These are phyloP conservation scores for Choiromyces venosus DNA, from an alignment of 495 filamentous ascomycete genomes.

Conservation along the genomic window DNA sequence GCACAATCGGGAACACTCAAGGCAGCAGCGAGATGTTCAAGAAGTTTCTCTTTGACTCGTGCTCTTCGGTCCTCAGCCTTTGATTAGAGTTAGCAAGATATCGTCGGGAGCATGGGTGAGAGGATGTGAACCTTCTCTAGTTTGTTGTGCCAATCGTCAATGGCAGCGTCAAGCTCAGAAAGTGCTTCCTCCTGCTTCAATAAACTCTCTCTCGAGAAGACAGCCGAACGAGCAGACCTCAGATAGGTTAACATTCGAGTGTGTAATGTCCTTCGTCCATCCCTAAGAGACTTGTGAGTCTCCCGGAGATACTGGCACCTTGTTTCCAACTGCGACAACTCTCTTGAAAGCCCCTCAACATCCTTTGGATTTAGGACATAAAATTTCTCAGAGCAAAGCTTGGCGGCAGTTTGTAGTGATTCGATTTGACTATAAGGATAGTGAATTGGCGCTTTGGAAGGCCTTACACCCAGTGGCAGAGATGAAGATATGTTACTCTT, in stretches of 20 bases:
- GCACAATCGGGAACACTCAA: slow-evolving; percentile 32
- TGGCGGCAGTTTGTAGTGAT: slow-evolving; percentile 56
- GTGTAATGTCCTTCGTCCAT: slow-evolving; percentile 63
- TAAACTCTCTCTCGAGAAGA: slow-evolving; percentile 61
- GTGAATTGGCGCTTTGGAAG: slow-evolving; percentile 49
- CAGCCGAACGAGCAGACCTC: slow-evolving; percentile 55
- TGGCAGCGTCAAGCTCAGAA: slow-evolving; percentile 63
- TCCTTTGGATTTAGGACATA: slow-evolving; percentile 63
- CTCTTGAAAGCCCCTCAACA: slow-evolving; percentile 62
- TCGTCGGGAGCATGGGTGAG: not conserved
- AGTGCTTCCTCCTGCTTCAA: slow-evolving; percentile 71
- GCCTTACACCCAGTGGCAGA: slow-evolving; percentile 55
- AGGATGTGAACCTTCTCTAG: slow-evolving; percentile 50
- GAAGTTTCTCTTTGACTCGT: slow-evolving; percentile 65
- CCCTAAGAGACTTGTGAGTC: slow-evolving; percentile 62
- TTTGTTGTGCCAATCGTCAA: slow-evolving; percentile 69
- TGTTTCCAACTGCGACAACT: slow-evolving; percentile 64
- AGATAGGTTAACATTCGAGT: slow-evolving; percentile 64
- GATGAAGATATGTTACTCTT: slow-evolving; percentile 39
- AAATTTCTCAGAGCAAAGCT: slow-evolving; percentile 59
- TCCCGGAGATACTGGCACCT: slow-evolving; percentile 65
- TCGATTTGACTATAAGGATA: slow-evolving; percentile 52
- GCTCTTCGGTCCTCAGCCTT: slow-evolving; percentile 66
- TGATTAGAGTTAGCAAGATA: slow-evolving; percentile 6
- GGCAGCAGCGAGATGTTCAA: slow-evolving; percentile 67